These are phyloP conservation scores for Podospora conica DNA, from an alignment of 495 filamentous ascomycete genomes.

Conservation along the genomic window DNA sequence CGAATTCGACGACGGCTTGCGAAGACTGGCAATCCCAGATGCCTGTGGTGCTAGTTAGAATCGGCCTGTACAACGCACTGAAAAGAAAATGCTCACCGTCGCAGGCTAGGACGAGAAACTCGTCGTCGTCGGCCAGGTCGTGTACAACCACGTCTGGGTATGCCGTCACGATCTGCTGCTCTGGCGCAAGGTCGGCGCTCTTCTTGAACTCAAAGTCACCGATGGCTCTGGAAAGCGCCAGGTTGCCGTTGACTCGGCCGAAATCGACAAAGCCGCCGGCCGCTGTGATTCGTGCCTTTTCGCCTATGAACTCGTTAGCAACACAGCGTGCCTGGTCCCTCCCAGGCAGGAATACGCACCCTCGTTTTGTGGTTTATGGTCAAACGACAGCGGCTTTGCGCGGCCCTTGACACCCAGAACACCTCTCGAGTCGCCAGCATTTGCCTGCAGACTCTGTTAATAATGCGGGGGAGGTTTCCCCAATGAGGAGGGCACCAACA, in stretches of 20 bases:
- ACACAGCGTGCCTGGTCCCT: conserved; percentile 4
- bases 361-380: conserved; percentile 98
- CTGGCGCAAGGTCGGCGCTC: conserved; percentile 89
- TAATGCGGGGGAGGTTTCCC: conserved; percentile 4
- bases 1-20: conserved; percentile 94
- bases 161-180: conserved; percentile 96
- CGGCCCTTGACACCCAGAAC: conserved; percentile 93
- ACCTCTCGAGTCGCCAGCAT: conserved; percentile 90
- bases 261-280: conserved; percentile 98
- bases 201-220: conserved; percentile 99
- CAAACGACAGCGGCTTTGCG: conserved; percentile 93
- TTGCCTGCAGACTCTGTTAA: conserved; percentile 57
- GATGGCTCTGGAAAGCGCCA: conserved; percentile 95
- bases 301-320: conserved; percentile 51
- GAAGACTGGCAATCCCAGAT: conserved; percentile 99
- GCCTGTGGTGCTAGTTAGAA: conserved; percentile 44
- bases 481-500: conserved; percentile 43
- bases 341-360: conserved; percentile 47
- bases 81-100: conserved; percentile 59
- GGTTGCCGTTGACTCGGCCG: conserved; percentile 94
- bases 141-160: conserved; percentile 90
- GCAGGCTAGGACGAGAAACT: conserved; percentile 94
- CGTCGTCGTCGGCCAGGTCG: conserved; percentile 85
- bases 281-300: conserved; percentile 91
- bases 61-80: background rate